Evolutionary conservation across 306 rosid genomes (phyloP).

Genomic region (Pyrus communis): DNA sequence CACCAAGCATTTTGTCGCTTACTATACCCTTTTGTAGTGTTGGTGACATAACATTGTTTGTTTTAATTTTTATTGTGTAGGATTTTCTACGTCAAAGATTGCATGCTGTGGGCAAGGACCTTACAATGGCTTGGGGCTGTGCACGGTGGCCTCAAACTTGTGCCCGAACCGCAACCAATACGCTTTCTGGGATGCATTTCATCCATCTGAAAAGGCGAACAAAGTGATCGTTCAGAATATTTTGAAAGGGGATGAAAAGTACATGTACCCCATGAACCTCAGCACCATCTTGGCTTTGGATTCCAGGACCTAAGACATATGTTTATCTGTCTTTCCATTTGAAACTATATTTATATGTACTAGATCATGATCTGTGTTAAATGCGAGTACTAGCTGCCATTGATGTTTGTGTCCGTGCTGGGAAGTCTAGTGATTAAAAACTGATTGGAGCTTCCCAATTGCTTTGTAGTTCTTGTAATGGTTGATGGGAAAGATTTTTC

Average conservation of each 20-base stretch:
- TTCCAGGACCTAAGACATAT: slow-evolving; percentile 15
- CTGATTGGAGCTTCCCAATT: not conserved
- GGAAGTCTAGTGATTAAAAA: not conserved
- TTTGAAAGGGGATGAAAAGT: slow-evolving; percentile 35
- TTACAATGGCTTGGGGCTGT: slow-evolving; percentile 57
- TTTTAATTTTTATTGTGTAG: slow-evolving; percentile 17
- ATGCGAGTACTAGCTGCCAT: not conserved
- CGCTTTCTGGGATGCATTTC: slow-evolving; percentile 85
- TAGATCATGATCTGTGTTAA: not conserved
- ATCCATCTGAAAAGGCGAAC: slow-evolving; percentile 64
- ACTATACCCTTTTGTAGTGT: not conserved
- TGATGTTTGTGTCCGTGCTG: not conserved
- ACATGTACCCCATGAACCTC: slow-evolving; percentile 82
- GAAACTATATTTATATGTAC: not conserved
- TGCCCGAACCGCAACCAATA: slow-evolving; percentile 51
- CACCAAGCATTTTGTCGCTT: not conserved
- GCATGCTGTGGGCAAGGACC: slow-evolving; percentile 95
- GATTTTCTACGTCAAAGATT: slow-evolving; percentile 53
- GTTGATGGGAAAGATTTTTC: not conserved
- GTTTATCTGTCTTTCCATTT: not conserved
- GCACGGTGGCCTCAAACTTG: slow-evolving; percentile 50
- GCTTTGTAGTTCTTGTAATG: not conserved
- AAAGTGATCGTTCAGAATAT: slow-evolving; percentile 26
- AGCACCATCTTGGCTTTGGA: slow-evolving; percentile 67
- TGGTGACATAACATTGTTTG: not conserved